phyloP scores from a whole-genome alignment of 129 eudicot species.

The Smallanthus sonchifolius region DNA sequence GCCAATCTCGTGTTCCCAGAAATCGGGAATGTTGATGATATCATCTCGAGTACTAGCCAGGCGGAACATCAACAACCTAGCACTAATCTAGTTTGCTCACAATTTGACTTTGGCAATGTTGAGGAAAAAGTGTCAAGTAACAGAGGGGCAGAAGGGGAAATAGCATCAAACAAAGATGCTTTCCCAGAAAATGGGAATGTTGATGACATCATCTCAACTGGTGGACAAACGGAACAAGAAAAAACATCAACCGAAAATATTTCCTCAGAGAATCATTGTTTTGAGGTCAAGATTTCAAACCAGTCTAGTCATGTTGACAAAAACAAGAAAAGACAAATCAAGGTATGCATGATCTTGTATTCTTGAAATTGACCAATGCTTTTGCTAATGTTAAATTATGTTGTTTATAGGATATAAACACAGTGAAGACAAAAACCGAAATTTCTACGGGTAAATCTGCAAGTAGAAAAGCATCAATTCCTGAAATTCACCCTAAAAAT shows the following conservation, averaged over 20 bases:
- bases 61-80: neutral
- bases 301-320: neutral
- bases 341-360: conserved; percentile 32
- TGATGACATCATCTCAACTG: conserved; percentile 12
- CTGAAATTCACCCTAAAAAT: conserved; percentile 13
- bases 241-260: neutral
- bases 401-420: conserved; percentile 32
- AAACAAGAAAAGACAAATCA: conserved; percentile 25
- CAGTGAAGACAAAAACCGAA: conserved; percentile 32
- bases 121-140: neutral
- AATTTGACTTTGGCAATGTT: neutral
- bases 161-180: conserved; percentile 6
- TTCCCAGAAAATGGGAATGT: conserved; percentile 5
- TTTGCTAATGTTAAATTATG: conserved; percentile 1
- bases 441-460: conserved; percentile 17
- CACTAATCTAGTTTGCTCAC: conserved; percentile 1
- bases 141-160: conserved; percentile 6
- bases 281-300: neutral
- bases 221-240: conserved; percentile 2
- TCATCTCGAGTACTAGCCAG: neutral
- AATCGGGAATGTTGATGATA: neutral
- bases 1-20: conserved; percentile 1
- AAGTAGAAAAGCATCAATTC: conserved; percentile 21
- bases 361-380: neutral
- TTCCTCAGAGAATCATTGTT: neutral